Evolutionary conservation across 2,329 filamentous ascomycete genomes (phyloP).

Genomic region (Epichloe gansuensis): DNA sequence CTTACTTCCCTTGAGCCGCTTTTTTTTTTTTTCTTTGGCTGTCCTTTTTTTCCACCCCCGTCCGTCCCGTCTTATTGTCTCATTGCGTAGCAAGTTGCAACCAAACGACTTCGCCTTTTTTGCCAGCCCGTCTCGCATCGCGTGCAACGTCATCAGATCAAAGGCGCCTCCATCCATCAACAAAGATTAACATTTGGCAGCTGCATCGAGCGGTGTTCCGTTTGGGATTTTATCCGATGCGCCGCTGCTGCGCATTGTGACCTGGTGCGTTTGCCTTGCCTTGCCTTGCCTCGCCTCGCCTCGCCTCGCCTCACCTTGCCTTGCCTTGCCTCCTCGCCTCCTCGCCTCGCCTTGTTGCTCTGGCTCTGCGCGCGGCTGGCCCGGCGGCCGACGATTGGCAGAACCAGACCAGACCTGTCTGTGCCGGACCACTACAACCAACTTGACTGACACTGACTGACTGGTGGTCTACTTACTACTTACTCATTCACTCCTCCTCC

Average conservation of each 20-base stretch:
- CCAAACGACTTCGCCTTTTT: not conserved
- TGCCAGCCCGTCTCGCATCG: not conserved
- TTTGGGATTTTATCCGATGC: not conserved
- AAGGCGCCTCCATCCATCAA: not conserved
- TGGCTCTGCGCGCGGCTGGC: not conserved
- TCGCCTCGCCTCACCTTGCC: no score
- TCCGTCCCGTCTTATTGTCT: not conserved
- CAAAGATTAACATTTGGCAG: fast-evolving
- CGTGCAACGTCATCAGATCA: not conserved
- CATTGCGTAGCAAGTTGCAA: not conserved
- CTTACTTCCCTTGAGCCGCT: not conserved
- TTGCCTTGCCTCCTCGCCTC: not conserved
- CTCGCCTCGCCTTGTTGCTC: no score
- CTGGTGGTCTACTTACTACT: no score
- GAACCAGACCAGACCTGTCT: no score
- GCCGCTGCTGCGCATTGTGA: not conserved
- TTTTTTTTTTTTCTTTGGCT: not conserved
- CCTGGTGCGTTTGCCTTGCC: not conserved
- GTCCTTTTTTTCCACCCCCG: not conserved
- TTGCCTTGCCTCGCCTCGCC: no score
- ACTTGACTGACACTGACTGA: no score
- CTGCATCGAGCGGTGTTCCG: not conserved
- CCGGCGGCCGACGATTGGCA: not conserved
- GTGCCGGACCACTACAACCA: no score
- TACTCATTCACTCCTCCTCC: no score